These are phyloP conservation scores for Podila epigama DNA, from an alignment of 192 early-diverging fungal species.

Conservation along the genomic window DNA sequence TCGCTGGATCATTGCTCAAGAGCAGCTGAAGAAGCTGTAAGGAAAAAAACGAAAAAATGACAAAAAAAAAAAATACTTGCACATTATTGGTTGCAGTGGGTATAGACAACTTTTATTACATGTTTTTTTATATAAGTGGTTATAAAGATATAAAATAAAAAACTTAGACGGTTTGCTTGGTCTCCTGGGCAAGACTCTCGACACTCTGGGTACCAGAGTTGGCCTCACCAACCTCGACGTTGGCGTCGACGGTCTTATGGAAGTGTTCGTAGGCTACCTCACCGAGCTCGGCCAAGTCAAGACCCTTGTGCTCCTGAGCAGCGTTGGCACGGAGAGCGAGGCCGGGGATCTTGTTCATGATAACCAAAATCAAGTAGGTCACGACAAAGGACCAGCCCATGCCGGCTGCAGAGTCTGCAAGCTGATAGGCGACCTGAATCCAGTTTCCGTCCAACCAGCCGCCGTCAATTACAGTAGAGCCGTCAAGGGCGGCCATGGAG, in stretches of 20 bases:
- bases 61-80: background rate
- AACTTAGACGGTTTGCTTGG: background rate
- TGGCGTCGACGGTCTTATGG: constrained; percentile 46
- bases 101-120: constrained; percentile 5
- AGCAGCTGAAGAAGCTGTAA: constrained; percentile 15
- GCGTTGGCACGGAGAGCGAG: constrained; percentile 79
- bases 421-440: constrained; percentile 84
- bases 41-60: background rate
- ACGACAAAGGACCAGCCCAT: constrained; percentile 78
- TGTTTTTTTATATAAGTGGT: too few relatives aligned
- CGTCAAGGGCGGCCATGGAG: constrained; percentile 76
- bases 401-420: constrained; percentile 77
- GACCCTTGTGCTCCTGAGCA: constrained; percentile 70
- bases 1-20: constrained; percentile 48
- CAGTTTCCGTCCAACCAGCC: constrained; percentile 68
- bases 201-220: constrained; percentile 29
- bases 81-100: background rate
- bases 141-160: background rate
- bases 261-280: constrained; percentile 66
- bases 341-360: constrained; percentile 83
- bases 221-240: constrained; percentile 40
- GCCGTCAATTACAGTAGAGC: constrained; percentile 63
- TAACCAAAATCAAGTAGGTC: constrained; percentile 73
- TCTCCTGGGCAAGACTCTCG: constrained; percentile 14
- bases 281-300: constrained; percentile 86